Conservation (phyloP, 306 rosid genomes). For the Dalbergia oliveri region DNA sequence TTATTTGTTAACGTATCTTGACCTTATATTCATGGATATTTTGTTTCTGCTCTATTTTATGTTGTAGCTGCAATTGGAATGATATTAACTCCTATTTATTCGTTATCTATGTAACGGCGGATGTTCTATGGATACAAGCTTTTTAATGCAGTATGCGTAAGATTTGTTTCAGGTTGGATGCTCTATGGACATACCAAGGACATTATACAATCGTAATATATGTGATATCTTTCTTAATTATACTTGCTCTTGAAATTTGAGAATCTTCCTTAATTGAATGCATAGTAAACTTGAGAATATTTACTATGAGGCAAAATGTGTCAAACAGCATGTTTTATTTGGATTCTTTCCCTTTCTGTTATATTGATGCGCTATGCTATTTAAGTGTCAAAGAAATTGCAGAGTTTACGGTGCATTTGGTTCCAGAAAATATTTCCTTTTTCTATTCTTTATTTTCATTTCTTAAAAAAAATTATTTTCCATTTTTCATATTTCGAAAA, state of each 20-base stretch:
- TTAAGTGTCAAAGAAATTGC: constrained; percentile 18
- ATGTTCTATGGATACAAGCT: not conserved
- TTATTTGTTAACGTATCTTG: constrained; percentile 46
- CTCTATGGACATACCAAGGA: constrained; percentile 35
- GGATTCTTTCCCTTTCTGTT: not conserved
- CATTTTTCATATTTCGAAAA: not conserved
- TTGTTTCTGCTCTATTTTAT: constrained; percentile 30
- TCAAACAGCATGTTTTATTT: constrained; percentile 1
- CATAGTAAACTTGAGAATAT: not conserved
- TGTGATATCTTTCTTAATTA: constrained; percentile 14
- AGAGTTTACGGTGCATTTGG: not conserved
- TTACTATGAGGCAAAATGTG: constrained; percentile 1
- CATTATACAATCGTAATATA: constrained; percentile 19
- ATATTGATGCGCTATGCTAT: constrained; percentile 3
- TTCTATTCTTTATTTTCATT: not conserved
- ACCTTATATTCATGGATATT: constrained; percentile 42
- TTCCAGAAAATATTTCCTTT: not conserved
- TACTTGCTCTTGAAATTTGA: constrained; percentile 20
- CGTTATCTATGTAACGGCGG: not conserved
- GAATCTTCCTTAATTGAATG: constrained; percentile 18
- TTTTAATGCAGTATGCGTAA: not conserved
- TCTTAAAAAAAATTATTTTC: not conserved
- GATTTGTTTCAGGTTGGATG: constrained; percentile 43
- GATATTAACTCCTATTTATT: not conserved
- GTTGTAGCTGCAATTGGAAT: constrained; percentile 18